These are phyloP conservation scores for Hysterangium stoloniferum DNA, from an alignment of 768 basidiomycete genomes.

Conservation along the genomic window DNA sequence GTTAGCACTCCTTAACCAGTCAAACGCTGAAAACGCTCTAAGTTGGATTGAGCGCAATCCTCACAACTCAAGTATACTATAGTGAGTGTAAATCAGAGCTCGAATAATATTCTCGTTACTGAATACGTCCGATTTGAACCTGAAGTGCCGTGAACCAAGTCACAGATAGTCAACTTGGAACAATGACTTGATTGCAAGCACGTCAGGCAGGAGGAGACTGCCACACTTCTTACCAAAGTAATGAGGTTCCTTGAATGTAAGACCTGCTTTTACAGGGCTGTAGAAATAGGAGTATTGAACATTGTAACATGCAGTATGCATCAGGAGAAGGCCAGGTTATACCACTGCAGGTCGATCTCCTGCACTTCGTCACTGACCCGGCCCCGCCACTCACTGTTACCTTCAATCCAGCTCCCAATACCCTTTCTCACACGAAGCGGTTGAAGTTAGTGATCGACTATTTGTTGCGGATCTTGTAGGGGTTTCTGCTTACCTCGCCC, in stretches of 20 bases:
- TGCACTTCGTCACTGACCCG: slow-evolving; percentile 27
- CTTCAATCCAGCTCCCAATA: background rate
- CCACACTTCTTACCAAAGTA: background rate
- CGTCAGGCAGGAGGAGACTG: background rate
- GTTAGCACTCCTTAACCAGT: background rate
- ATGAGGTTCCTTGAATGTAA: background rate
- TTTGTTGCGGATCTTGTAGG: slow-evolving; percentile 59
- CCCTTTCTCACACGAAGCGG: slow-evolving; percentile 61
- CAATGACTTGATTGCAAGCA: background rate
- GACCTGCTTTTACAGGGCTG: background rate
- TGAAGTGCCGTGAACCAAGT: background rate
- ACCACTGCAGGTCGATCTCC: slow-evolving; percentile 31
- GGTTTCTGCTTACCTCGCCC: slow-evolving; percentile 13
- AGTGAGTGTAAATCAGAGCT: background rate
- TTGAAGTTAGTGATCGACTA: slow-evolving; percentile 46
- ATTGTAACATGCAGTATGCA: slow-evolving; percentile 31
- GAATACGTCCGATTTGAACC: background rate
- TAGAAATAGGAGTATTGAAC: background rate
- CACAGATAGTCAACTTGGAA: background rate
- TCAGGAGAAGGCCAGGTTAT: slow-evolving; percentile 49
- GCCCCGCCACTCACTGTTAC: background rate
- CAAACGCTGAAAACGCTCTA: background rate
- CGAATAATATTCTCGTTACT: background rate
- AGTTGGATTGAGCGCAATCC: background rate
- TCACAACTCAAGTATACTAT: background rate